Percentiles rank a stretch among this genome's conserved stretches.
Evolutionary conservation across 164 flowering plant genomes (phyloP).

Genomic region (Tinospora cordifolia): DNA sequence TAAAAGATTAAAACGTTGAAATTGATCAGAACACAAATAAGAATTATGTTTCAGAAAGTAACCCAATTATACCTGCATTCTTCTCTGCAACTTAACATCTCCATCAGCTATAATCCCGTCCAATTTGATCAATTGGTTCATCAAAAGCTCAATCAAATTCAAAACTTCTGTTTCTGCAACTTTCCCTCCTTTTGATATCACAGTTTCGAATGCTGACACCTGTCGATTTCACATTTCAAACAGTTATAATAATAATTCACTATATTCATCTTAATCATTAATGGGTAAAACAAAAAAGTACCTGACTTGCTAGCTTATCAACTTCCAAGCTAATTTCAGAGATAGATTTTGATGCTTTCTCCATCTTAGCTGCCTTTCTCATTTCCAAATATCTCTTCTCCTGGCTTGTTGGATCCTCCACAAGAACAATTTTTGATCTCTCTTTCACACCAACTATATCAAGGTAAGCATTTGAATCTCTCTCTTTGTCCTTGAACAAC

Average conservation of each 20-base stretch:
- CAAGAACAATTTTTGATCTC: conserved; percentile 58
- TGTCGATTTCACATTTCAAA: conserved; percentile 20
- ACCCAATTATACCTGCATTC: conserved; percentile 62
- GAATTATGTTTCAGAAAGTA: neutral
- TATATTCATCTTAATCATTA: neutral
- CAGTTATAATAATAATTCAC: neutral
- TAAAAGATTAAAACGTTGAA: neutral
- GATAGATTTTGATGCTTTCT: conserved; percentile 64
- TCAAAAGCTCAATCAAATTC: conserved; percentile 64
- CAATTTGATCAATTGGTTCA: conserved; percentile 77
- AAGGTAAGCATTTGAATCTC: conserved; percentile 59
- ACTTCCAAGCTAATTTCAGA: conserved; percentile 74
- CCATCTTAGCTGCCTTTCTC: conserved; percentile 66
- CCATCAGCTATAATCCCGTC: conserved; percentile 76
- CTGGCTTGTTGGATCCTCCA: conserved; percentile 70
- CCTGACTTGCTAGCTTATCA: conserved; percentile 74
- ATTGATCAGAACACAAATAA: neutral
- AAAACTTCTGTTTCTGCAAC: conserved; percentile 57
- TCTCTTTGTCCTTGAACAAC: conserved; percentile 72
- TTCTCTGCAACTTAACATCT: conserved; percentile 76
- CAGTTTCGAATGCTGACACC: conserved; percentile 77
- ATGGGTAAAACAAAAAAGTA: conserved; percentile 16
- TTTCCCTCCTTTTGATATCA: conserved; percentile 59
- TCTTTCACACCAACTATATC: conserved; percentile 76
- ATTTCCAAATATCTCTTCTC: conserved; percentile 68